Evolutionary conservation across 1,284 basidiomycete species (phyloP), one percentile per base, ranked within the genome.

Genomic region (Fomitopsis pinicola): DNA sequence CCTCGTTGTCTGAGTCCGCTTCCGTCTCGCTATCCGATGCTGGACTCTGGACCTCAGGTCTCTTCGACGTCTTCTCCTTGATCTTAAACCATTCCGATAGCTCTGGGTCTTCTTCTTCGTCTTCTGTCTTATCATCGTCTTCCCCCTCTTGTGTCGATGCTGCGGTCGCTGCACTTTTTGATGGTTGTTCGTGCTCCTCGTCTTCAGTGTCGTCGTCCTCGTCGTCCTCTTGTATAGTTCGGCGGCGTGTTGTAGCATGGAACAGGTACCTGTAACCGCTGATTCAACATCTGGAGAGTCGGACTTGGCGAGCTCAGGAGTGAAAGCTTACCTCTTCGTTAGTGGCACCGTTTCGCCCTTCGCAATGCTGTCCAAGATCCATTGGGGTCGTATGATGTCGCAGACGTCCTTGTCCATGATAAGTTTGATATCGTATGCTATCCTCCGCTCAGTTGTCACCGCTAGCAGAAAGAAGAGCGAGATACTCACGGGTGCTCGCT

Each of bases 361-460:
- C 3, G 81, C 77, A 48, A 95, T 80, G n/a, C 88, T 94, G 68
- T 94, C 91, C 50, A 81, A 72, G 55, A 97, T 79, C 94, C 94
- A 97, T 36, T 82, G 76, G 0, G 95, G 92, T 59, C 82, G 86
- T 59, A 97, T 77, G 55, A 96, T 82, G 68, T 93, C 90, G 61
- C 85, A 75, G 1, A 77, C 75, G 5, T 78, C 85, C 68, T 89
- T 89, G 63, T 89, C 77, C 60, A 85, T 88, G 68, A 83, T 79
- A 69, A 82, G 71, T 73, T 86, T 84, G 59, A 91, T 75, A 68
- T 89, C 85, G 65, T 87, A 88, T 1, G 88, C 88, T 91, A 58
- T 35, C 48, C 5, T 17, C 22, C 28, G 10, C 10, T 50, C 12
- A 30, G 50, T 58, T 26, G 15, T 36, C n/a, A 17, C 10, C n/a